phyloP scores from a whole-genome alignment of 202 grass and related monocot genomes.

The Setaria italica region DNA sequence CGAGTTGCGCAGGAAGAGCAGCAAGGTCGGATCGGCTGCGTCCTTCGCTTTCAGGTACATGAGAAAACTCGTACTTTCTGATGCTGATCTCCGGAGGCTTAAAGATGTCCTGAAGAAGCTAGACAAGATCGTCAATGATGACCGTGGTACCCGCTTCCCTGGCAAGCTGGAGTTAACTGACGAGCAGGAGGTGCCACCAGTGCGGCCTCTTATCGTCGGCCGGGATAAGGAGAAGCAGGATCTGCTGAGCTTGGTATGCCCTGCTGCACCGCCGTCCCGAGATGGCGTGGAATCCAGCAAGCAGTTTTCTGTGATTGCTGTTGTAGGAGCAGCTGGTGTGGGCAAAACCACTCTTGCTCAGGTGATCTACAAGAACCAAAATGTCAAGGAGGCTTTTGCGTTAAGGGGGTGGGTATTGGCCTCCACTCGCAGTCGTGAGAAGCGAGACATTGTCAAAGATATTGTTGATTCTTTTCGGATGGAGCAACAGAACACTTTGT shows the following conservation, averaged over 20 bases:
- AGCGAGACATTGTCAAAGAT: background rate
- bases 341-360: constrained; percentile 62
- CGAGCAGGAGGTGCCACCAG: background rate
- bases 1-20: constrained; percentile 13
- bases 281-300: background rate
- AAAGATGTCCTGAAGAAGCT: constrained; percentile 40
- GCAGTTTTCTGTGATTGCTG: constrained; percentile 38
- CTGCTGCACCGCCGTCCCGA: background rate
- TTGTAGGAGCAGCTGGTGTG: constrained; percentile 52
- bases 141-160: background rate
- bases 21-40: constrained; percentile 34
- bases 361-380: constrained; percentile 39
- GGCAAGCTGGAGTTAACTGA: constrained; percentile 3
- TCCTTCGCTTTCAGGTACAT: constrained; percentile 25
- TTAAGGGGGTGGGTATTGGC: constrained; percentile 41
- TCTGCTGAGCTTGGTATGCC: constrained; percentile 4
- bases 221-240: constrained; percentile 30
- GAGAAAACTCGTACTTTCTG: constrained; percentile 25
- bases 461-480: background rate
- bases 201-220: constrained; percentile 5
- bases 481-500: background rate
- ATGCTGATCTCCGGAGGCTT: constrained; percentile 38
- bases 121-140: constrained; percentile 33
- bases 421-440: background rate
- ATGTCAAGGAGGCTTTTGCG: constrained; percentile 25